Base-by-base conservation (phyloP, 2,329 filamentous ascomycete genomes). In the Knufia petricola region DNA sequence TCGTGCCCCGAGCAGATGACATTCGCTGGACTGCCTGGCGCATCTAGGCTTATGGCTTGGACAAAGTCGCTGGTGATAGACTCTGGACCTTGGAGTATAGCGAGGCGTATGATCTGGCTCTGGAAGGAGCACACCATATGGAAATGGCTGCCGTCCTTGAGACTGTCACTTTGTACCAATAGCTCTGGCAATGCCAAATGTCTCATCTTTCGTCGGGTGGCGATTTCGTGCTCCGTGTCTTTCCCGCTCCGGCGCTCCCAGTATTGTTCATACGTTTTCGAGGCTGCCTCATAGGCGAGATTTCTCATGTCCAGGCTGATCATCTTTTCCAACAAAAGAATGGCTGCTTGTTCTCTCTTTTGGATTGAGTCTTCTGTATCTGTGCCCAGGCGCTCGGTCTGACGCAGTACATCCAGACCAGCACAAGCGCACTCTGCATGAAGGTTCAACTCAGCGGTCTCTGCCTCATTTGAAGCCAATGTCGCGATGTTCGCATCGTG, bases 341-440 rank as follows among this genome's bases (percentile, higher is more conserved):
- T 50, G 10, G 54, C 52, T 4, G 50, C 56, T 45, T 54, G 54
- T 41, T 57, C 53, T 19, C 54, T 19, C 3, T 46, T 50, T 3
- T 19, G 21, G 12, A 26, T 17, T 10, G 34, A 40, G 10, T 44
- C 38, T 32, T 23, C 44, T 6, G 38, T 10, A 19, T 40, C 24
- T 15, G 42, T 37, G 19, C 19, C 23, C 9, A 26, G 12, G 34
- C 7, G 34, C 2, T 30, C 31, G 6, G 67, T 44, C 15, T 55
- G 51, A 17, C 68, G 57, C 23, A 72, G 54, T 45, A 62, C 67
- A 2, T 63, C 61, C 47, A 72, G 56, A 12, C 69, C 63, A 15
- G 66, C 51, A 4, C 63, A 59, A 10, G 68, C 68, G 48, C 68
- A 70, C 52, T 69, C 65, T 7, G 64, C 68, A 30, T 38, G 37